These are phyloP conservation scores for Begonia masoniana DNA, from an alignment of 306 rosid genomes.

Conservation along the genomic window DNA sequence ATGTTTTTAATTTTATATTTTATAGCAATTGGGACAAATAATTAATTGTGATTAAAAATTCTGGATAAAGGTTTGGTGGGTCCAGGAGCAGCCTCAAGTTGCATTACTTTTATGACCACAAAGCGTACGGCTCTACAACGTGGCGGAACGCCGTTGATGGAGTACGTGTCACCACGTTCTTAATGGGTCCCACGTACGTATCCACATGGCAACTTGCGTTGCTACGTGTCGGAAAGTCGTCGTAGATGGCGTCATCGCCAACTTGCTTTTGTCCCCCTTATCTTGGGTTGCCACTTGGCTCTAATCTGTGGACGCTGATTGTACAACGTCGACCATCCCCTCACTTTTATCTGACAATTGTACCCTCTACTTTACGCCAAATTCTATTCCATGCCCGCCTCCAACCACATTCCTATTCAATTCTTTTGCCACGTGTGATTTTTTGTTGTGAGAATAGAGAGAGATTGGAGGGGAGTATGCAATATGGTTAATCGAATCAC, in stretches of 20 bases:
- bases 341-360: too few species aligned
- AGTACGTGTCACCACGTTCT: neutral
- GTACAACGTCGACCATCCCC: neutral
- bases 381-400: too few species aligned
- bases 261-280: neutral
- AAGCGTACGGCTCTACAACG: neutral
- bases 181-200: neutral
- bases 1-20: too few species aligned
- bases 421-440: too few species aligned
- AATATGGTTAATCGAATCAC: slow-evolving; percentile 1
- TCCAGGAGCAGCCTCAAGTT: too few species aligned
- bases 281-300: neutral
- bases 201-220: neutral
- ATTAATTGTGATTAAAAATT: too few species aligned
- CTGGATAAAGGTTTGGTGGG: too few species aligned
- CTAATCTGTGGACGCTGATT: neutral
- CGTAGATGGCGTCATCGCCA: neutral
- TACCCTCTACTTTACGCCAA: too few species aligned
- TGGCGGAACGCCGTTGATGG: neutral
- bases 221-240: neutral
- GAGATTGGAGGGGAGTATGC: too few species aligned
- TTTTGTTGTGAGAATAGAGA: too few species aligned
- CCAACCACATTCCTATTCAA: too few species aligned
- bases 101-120: neutral
- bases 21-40: too few species aligned